phyloP scores from a whole-genome alignment of 495 filamentous ascomycete genomes.

The Hyaloscypha variabilis region DNA sequence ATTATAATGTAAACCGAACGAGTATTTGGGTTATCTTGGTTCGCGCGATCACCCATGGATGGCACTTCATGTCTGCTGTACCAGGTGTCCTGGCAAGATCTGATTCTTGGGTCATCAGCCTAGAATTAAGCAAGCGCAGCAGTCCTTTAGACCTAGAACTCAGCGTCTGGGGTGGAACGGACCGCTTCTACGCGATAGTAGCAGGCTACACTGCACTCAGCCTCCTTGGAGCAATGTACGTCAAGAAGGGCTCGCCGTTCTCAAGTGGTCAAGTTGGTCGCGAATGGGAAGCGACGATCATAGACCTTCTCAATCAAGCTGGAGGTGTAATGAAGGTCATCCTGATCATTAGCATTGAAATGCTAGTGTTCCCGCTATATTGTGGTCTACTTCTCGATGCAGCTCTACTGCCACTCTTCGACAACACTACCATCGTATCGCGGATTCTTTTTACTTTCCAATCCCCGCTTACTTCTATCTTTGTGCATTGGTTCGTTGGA shows the following conservation, averaged over 20 bases:
- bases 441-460: conserved; percentile 73
- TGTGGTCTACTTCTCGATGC: conserved; percentile 90
- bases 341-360: conserved; percentile 97
- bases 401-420: conserved; percentile 87
- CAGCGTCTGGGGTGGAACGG: conserved; percentile 74
- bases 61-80: conserved; percentile 6
- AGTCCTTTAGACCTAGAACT: conserved; percentile 59
- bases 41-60: background rate
- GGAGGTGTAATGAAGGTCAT: conserved; percentile 98
- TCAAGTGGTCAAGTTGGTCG: conserved; percentile 65
- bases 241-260: conserved; percentile 68
- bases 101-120: conserved; percentile 51
- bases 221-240: conserved; percentile 73
- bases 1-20: conserved; percentile 24
- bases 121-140: conserved; percentile 43
- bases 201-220: conserved; percentile 80
- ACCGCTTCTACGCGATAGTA: conserved; percentile 78
- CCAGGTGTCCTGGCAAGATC: conserved; percentile 31
- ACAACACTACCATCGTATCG: conserved; percentile 71
- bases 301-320: conserved; percentile 87
- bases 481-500: conserved; percentile 98
- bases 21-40: conserved; percentile 18
- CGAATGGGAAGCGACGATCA: conserved; percentile 73
- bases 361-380: conserved; percentile 96
- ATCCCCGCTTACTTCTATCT: conserved; percentile 83